A percentile compares a stretch with the other conserved stretches of the same genome.
Conservation (phyloP, 2,329 filamentous ascomycete genomes). For the Venturia oleaginea region DNA sequence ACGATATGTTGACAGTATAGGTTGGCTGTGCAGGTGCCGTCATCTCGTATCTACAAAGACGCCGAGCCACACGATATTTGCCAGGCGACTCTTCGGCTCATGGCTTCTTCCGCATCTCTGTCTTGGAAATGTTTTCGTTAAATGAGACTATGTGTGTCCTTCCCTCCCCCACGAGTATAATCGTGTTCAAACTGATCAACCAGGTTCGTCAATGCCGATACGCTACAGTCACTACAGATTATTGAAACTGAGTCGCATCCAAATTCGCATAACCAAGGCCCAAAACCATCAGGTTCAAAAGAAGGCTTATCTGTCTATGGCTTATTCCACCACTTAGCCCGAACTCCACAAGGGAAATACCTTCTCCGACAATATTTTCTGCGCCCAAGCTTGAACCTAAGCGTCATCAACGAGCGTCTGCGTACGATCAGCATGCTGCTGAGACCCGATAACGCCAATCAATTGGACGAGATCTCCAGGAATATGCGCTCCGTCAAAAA, state of each 20-base stretch:
- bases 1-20: conserved; percentile 24
- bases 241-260: conserved; percentile 75
- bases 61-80: conserved; percentile 53
- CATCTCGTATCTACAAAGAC: conserved; percentile 66
- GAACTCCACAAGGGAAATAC: conserved; percentile 68
- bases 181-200: conserved; percentile 19
- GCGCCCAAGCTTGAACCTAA: conserved; percentile 61
- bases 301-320: conserved; percentile 79
- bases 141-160: conserved; percentile 46
- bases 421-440: conserved; percentile 58
- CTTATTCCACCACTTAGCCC: conserved; percentile 64
- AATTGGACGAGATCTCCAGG: conserved; percentile 47
- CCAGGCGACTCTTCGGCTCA: conserved; percentile 48
- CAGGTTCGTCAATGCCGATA: conserved; percentile 76
- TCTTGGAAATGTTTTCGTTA: conserved; percentile 68
- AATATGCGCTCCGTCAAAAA: conserved; percentile 66
- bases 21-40: conserved; percentile 83
- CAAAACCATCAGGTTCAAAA: conserved; percentile 56
- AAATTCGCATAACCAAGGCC: conserved; percentile 67
- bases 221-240: conserved; percentile 75
- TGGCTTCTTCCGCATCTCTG: conserved; percentile 50
- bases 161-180: background rate
- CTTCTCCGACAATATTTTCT: conserved; percentile 73
- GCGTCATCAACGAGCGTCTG: conserved; percentile 62
- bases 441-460: conserved; percentile 54